These are phyloP conservation scores for Panicum miliaceum DNA, from an alignment of 176 grass and related monocot species.

Conservation along the genomic window DNA sequence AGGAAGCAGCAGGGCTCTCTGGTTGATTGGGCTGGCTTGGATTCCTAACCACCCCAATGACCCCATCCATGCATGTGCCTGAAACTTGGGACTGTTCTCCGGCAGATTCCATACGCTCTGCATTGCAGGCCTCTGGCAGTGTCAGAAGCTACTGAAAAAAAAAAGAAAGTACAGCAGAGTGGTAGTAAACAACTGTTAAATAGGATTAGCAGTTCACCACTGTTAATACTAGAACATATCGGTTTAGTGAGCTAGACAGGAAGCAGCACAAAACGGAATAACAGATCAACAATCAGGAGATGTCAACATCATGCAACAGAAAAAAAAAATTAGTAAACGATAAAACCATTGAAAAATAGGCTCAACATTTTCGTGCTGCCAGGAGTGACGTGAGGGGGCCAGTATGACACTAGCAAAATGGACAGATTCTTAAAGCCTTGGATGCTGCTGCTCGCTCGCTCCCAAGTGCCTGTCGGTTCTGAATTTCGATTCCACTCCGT, in stretches of 20 bases:
- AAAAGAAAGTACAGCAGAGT: not conserved
- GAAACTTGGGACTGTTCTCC: not conserved
- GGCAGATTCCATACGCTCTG: slow-evolving; percentile 21
- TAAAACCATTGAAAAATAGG: not conserved
- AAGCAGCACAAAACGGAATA: not conserved
- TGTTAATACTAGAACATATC: not conserved
- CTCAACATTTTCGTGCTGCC: not conserved
- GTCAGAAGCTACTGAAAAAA: not conserved
- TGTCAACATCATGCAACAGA: not conserved
- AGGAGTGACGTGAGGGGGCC: not conserved
- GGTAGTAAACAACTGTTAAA: not conserved
- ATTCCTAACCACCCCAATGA: slow-evolving; percentile 14
- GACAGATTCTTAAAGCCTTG: not conserved
- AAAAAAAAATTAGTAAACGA: not conserved
- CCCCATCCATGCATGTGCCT: slow-evolving; percentile 40
- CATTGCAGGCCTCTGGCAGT: not conserved
- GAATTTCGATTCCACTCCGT: not conserved
- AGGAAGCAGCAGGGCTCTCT: not conserved
- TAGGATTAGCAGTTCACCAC: not conserved
- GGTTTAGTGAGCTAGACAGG: not conserved
- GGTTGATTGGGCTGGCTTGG: slow-evolving; percentile 6
- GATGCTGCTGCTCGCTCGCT: not conserved
- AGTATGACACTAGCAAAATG: not conserved
- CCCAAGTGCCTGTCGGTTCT: not conserved
- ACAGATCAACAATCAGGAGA: not conserved